Base-by-base conservation (phyloP, 805 yeast species). In the Lipomyces yamanashiensis region DNA sequence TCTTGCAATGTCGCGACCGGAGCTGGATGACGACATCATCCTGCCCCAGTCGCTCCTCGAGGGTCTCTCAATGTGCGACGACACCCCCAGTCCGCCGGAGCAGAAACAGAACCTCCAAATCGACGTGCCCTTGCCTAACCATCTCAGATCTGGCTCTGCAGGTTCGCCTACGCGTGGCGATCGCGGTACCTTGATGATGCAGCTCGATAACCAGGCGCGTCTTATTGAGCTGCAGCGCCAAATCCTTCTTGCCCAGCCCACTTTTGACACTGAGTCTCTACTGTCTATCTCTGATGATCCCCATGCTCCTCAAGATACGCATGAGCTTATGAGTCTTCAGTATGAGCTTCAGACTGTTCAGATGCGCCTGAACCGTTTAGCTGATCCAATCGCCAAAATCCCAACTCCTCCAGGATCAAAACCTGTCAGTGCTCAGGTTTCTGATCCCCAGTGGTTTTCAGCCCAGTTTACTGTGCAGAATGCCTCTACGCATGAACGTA, bases 141-240 rank as follows among this genome's bases (percentile, higher is more conserved):
- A 17, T 36, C 19, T 44, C 7, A 33, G 44, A 10, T 10, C 45
- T 10, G 48, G 34, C 15, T 41, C 57, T n/a, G 19, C 63, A 12
- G 56, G 39, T n/a, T 63, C 68, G 12, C 68, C 68, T 7, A 36
- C 63, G 5, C 59, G 55, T n/a, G 56, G 60, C 10, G 67, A 64
- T 12, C 60, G 63, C 23, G 63, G 58, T 7, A 50, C 56, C 9
- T n/a, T 64, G 43, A 19, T 64, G n/a, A 21, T 19, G 51, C 43
- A 53, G 57, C 68, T 64, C 36, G 67, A 64, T 39, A 54, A 40
- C 28, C 68, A 64, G 50, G 67, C 63, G 2, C 54, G 54, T 34
- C 53, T 64, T 33, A 64, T 64, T 37, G 67, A 62, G 54, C 59
- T 62, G 13, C 68, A 64, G 52, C 58, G 60, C 28, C 55, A 63